Evolutionary conservation across 2,329 filamentous ascomycete genomes (phyloP).

Genomic region (Fusarium tupiense): DNA sequence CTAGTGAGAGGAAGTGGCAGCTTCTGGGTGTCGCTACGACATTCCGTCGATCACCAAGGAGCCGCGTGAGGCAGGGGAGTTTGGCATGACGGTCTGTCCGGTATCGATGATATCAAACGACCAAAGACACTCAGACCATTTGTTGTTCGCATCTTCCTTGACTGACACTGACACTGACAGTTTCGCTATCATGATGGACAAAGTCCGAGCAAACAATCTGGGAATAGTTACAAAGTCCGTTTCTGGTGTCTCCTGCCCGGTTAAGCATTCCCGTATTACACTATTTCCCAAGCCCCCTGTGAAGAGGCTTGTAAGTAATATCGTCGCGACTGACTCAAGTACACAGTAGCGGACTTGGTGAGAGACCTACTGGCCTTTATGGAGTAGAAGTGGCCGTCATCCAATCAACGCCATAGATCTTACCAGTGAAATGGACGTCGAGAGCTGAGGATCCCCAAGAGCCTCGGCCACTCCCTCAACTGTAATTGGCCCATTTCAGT

Average conservation of each 20-base stretch:
- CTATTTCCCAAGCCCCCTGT: neutral
- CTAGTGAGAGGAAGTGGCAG: neutral
- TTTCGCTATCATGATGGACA: conserved; percentile 12
- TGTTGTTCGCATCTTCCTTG: neutral
- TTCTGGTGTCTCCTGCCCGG: neutral
- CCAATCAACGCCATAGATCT: conserved; percentile 27
- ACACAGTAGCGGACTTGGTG: neutral
- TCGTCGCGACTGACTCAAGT: conserved; percentile 34
- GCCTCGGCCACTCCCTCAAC: conserved; percentile 4
- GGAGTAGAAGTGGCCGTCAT: neutral
- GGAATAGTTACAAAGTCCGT: neutral
- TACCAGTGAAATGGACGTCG: neutral
- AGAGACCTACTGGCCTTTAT: neutral
- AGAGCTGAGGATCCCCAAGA: neutral
- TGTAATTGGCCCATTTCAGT: conserved; percentile 5
- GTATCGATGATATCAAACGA: neutral
- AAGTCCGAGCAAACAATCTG: conserved; percentile 1
- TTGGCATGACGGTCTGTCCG: neutral
- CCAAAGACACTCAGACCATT: neutral
- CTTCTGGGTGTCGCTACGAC: conserved; percentile 1
- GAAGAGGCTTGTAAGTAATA: conserved; percentile 2
- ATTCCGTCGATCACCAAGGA: conserved; percentile 25
- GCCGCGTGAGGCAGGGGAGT: conserved; percentile 7
- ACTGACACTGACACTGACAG: neutral
- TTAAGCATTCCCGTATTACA: conserved; percentile 13